Evolutionary conservation across 805 yeast genomes (phyloP).

Genomic region (Hyphopichia homilentoma): DNA sequence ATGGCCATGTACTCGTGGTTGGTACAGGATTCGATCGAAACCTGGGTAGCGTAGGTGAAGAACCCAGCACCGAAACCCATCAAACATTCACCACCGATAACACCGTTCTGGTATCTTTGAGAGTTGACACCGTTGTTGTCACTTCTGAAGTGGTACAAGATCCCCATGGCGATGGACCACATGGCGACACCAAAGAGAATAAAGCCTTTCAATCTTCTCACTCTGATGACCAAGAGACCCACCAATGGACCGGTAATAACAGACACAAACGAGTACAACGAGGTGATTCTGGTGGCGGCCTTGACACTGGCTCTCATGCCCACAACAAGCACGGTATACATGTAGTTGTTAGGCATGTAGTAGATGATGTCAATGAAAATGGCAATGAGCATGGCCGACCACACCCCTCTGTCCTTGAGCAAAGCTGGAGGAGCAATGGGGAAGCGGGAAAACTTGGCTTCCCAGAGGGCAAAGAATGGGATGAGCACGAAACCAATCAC

Average conservation of each 20-base stretch:
- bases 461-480: slow-evolving; percentile 63
- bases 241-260: slow-evolving; percentile 56
- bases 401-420: slow-evolving; percentile 66
- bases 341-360: slow-evolving; percentile 66
- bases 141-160: slow-evolving; percentile 56
- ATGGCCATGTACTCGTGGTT: slow-evolving; percentile 65
- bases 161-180: slow-evolving; percentile 62
- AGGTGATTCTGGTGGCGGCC: slow-evolving; percentile 66
- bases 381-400: slow-evolving; percentile 64
- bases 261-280: slow-evolving; percentile 62
- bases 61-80: slow-evolving; percentile 74
- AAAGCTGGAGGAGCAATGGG: slow-evolving; percentile 64
- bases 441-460: slow-evolving; percentile 47
- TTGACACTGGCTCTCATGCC: slow-evolving; percentile 54
- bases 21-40: slow-evolving; percentile 54
- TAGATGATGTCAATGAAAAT: slow-evolving; percentile 57
- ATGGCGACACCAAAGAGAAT: slow-evolving; percentile 54
- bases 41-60: slow-evolving; percentile 63
- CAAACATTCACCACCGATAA: slow-evolving; percentile 61
- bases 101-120: slow-evolving; percentile 39
- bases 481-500: slow-evolving; percentile 61
- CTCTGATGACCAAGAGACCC: slow-evolving; percentile 48
- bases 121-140: slow-evolving; percentile 33
- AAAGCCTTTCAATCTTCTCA: slow-evolving; percentile 55
- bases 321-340: slow-evolving; percentile 64